Evolutionary conservation across 768 basidiomycete genomes (phyloP).

Genomic region (Russula dissimulans): DNA sequence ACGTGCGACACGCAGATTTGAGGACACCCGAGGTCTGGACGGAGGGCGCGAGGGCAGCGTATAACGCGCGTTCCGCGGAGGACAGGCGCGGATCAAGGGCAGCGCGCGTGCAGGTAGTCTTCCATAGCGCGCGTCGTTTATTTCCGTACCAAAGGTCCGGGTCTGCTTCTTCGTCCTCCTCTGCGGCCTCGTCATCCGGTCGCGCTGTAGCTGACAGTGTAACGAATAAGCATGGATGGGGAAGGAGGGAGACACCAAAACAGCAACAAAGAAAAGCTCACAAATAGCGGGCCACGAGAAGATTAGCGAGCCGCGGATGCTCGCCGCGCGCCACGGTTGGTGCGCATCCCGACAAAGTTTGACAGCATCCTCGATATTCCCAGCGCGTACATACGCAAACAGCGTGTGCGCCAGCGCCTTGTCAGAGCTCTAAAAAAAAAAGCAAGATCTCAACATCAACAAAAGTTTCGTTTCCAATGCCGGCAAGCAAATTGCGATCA

Average conservation of each 20-base stretch:
- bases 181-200: slow-evolving; percentile 39
- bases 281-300: slow-evolving; percentile 71
- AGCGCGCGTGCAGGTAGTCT: slow-evolving; percentile 69
- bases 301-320: slow-evolving; percentile 70
- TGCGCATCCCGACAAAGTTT: slow-evolving; percentile 73
- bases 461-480: too few relatives aligned
- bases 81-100: slow-evolving; percentile 59
- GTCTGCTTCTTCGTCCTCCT: slow-evolving; percentile 35
- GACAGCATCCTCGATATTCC: slow-evolving; percentile 76
- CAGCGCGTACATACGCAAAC: slow-evolving; percentile 75
- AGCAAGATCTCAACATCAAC: not conserved
- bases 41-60: slow-evolving; percentile 75
- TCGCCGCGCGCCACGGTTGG: slow-evolving; percentile 89
- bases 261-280: slow-evolving; percentile 27
- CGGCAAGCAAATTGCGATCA: too few relatives aligned
- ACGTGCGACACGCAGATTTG: slow-evolving; percentile 70
- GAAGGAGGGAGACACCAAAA: not conserved
- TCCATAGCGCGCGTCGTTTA: slow-evolving; percentile 73
- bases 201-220: slow-evolving; percentile 33
- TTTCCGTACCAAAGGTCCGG: slow-evolving; percentile 64
- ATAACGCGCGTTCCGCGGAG: slow-evolving; percentile 70
- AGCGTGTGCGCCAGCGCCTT: slow-evolving; percentile 66
- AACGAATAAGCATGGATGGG: not conserved
- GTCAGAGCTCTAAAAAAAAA: slow-evolving; percentile 56
- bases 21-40: slow-evolving; percentile 56